A percentile compares a stretch with the other conserved stretches of the same genome.
Conservation (phyloP, 1,284 basidiomycete genomes). For the Rhodotorula sp. region DNA sequence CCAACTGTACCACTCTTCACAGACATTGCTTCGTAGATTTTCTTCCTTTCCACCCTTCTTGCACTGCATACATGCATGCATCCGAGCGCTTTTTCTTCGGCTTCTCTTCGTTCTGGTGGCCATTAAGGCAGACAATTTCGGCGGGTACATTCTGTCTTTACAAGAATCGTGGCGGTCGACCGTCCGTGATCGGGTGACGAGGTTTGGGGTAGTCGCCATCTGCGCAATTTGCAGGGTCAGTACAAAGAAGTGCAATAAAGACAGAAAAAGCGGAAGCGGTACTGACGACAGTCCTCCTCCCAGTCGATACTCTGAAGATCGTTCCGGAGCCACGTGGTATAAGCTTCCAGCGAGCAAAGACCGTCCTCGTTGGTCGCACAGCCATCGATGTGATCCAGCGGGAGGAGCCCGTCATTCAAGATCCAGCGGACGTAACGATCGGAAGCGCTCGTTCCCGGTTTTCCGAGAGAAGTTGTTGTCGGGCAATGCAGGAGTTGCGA, state of each 20-base stretch:
- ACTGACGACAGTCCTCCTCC: slow-evolving; percentile 46
- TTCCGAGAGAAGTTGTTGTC: slow-evolving; percentile 43
- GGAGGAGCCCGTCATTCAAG: slow-evolving; percentile 61
- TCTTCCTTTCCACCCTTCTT: background rate
- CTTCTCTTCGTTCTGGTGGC: background rate
- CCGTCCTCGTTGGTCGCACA: slow-evolving; percentile 59
- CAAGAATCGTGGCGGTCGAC: slow-evolving; percentile 8
- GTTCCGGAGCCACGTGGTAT: slow-evolving; percentile 56
- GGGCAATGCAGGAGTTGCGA: slow-evolving; percentile 61
- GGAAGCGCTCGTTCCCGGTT: slow-evolving; percentile 40
- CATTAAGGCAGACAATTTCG: background rate
- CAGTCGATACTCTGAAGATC: slow-evolving; percentile 54
- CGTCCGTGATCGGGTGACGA: slow-evolving; percentile 11
- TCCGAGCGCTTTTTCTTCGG: background rate
- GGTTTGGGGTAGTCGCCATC: slow-evolving; percentile 13
- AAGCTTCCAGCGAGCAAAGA: slow-evolving; percentile 58
- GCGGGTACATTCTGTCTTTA: background rate
- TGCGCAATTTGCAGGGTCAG: background rate
- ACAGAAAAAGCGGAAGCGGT: no score
- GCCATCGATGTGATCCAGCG: slow-evolving; percentile 58
- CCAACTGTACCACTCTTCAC: background rate
- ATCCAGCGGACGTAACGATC: slow-evolving; percentile 46
- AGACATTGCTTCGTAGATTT: background rate
- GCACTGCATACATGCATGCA: background rate
- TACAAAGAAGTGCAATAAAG: no score